These are phyloP conservation scores for Colletotrichum graminicola DNA, from an alignment of 2,329 filamentous ascomycete species.

Conservation along the genomic window DNA sequence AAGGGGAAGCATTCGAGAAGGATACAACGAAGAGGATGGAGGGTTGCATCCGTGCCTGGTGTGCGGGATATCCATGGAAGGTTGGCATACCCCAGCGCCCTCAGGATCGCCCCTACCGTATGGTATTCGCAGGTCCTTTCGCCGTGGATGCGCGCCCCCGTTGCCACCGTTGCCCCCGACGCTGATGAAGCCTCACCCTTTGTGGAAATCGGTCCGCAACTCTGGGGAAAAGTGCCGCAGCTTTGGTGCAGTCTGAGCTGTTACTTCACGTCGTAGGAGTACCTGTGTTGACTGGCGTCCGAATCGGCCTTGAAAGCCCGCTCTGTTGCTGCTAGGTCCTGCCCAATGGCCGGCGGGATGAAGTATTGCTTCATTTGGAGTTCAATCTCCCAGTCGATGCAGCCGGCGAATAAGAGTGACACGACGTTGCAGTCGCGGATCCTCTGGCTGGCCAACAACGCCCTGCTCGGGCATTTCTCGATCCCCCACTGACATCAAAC, in stretches of 20 bases:
- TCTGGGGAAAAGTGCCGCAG: constrained; percentile 11
- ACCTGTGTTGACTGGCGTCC: constrained; percentile 9
- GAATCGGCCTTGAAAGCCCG: constrained; percentile 5
- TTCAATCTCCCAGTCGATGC: constrained; percentile 36
- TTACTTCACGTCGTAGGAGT: constrained; percentile 2
- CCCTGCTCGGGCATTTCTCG: constrained; percentile 28
- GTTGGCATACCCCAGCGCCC: constrained; percentile 32
- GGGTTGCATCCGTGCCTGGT: constrained; percentile 40
- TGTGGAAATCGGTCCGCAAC: constrained; percentile 33
- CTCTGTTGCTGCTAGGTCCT: constrained; percentile 8
- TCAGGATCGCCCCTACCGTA: constrained; percentile 38
- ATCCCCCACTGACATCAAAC: constrained; percentile 41
- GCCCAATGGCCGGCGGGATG: constrained; percentile 13
- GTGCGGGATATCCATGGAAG: constrained; percentile 36
- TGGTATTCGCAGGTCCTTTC: constrained; percentile 34
- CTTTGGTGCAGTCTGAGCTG: constrained; percentile 18
- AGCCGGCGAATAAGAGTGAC: constrained; percentile 31
- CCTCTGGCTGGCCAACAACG: constrained; percentile 26
- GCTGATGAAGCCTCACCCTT: constrained; percentile 28
- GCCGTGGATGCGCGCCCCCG: constrained; percentile 11
- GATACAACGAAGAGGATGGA: constrained; percentile 35
- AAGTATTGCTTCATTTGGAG: constrained; percentile 39
- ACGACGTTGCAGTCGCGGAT: constrained; percentile 40
- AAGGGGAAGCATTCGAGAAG: constrained; percentile 40
- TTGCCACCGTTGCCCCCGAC: not conserved